These are phyloP conservation scores for Phytophthora sojae DNA, from an alignment of 352 stramenopile genomes.

Conservation along the genomic window DNA sequence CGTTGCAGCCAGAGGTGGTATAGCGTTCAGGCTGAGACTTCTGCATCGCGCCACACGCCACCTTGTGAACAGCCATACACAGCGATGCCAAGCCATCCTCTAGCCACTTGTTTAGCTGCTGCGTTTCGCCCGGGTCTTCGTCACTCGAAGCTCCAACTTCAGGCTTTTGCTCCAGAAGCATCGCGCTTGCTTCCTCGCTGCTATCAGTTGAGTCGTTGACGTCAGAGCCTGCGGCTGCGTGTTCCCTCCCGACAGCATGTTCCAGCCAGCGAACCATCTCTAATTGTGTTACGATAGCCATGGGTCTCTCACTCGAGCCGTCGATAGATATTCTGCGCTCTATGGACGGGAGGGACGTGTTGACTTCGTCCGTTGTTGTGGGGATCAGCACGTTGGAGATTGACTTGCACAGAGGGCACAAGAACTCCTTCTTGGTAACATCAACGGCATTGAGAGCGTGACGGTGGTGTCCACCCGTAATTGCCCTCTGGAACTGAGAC, in stretches of 20 bases:
- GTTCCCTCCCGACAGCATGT: slow-evolving; percentile 30
- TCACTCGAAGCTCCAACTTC: slow-evolving; percentile 18
- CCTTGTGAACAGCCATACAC: slow-evolving; percentile 88
- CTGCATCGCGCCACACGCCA: slow-evolving; percentile 83
- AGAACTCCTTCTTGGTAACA: slow-evolving; percentile 96
- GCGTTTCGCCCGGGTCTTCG: slow-evolving; percentile 26
- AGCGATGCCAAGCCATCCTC: slow-evolving; percentile 75
- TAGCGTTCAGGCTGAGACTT: slow-evolving; percentile 86
- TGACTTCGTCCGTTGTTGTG: slow-evolving; percentile 64
- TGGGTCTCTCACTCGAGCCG: slow-evolving; percentile 16
- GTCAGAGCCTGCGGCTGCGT: not conserved
- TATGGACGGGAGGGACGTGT: slow-evolving; percentile 42
- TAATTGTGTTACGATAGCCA: slow-evolving; percentile 28
- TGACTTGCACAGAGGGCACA: slow-evolving; percentile 97
- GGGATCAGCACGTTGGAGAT: slow-evolving; percentile 98
- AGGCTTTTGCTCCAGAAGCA: slow-evolving; percentile 46
- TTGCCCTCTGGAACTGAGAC: slow-evolving; percentile 94
- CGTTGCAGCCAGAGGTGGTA: slow-evolving; percentile 75
- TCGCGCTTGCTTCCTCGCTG: slow-evolving; percentile 27
- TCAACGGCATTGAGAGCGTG: slow-evolving; percentile 94
- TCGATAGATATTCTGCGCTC: slow-evolving; percentile 26
- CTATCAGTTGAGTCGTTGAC: slow-evolving; percentile 21
- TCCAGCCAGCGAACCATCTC: slow-evolving; percentile 64
- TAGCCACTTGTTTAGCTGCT: slow-evolving; percentile 61
- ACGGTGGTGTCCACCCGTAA: slow-evolving; percentile 93